Evolutionary conservation across 1,139 yeast species (phyloP), one percentile per base, ranked within the genome.

Genomic region (Taphrina flavorubra): DNA sequence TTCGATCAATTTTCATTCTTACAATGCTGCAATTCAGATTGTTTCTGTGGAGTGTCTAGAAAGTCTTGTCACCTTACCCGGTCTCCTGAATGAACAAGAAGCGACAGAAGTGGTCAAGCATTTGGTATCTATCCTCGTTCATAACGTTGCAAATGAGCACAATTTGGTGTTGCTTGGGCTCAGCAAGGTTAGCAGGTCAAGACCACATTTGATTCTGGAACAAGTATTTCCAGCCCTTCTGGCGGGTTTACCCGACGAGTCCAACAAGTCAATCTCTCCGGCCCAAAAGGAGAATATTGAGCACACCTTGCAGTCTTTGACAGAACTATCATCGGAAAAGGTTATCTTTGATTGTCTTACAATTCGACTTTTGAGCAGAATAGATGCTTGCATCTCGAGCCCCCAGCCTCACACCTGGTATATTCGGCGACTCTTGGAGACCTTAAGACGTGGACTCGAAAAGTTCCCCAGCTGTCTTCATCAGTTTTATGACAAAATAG

Each of bases 21-120:
- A 36, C n/a, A 51, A 42, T 39, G 86, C 86, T 36, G 84, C 91
- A 0, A 81, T 92, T 67, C 84, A 92, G 74, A 83, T 88, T 56
- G 79, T 88, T 63, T 85, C 92, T 0, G 81, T 89, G 47, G 85
- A 85, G 65, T 90, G 89, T 68, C 81, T 92, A 69, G 81, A 85
- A 0, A 84, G 85, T 70, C 75, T 89, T 66, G 78, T 85, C 34
- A 79, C 79, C 47, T 78, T 87, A 72, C 76, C 78, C 1, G 78
- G 78, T 0, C 86, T 84, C 71, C 78, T 90, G 58, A 78, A 77
- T 11, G 74, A 75, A 1, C 84, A 84, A 64, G 97, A 92, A 74
- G 76, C 85, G 44, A 83, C 85, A 31, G 78, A 89, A 68, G 79
- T 90, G 8, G 84, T 89, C 42, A 90, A 86, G 70, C 86, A 88